Evolutionary conservation across 805 yeast species (phyloP).

Genomic region (Kodamaea laetipori): DNA sequence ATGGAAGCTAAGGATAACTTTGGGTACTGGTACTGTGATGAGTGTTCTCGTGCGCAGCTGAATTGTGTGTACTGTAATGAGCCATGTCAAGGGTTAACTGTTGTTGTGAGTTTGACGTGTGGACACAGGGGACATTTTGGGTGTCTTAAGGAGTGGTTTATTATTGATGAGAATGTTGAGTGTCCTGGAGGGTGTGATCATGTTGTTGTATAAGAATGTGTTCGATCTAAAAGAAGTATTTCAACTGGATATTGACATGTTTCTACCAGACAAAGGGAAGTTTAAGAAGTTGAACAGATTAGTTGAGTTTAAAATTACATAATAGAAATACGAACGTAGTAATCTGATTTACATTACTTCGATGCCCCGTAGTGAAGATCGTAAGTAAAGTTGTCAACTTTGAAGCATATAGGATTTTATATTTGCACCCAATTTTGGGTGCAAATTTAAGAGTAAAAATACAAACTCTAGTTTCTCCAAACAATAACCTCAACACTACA

Average conservation of each 20-base stretch:
- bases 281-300: too few relatives aligned
- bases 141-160: constrained; percentile 78
- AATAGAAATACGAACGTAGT: too few relatives aligned
- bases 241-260: neutral
- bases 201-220: constrained; percentile 13
- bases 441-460: too few relatives aligned
- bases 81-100: constrained; percentile 71
- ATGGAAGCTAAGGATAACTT: constrained; percentile 32
- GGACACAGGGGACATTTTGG: constrained; percentile 88
- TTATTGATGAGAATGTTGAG: constrained; percentile 59
- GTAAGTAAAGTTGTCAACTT: too few relatives aligned
- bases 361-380: too few relatives aligned
- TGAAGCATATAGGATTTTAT: too few relatives aligned
- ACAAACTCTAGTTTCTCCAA: too few relatives aligned
- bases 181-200: constrained; percentile 81
- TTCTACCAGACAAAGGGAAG: too few relatives aligned
- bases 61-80: constrained; percentile 79
- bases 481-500: too few relatives aligned
- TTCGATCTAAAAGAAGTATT: neutral
- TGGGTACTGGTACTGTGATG: constrained; percentile 86
- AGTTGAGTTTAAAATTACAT: too few relatives aligned
- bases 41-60: constrained; percentile 60
- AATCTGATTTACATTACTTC: too few relatives aligned
- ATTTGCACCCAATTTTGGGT: too few relatives aligned
- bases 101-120: constrained; percentile 61